Percentiles rank a stretch among this genome's conserved stretches.
phyloP scores from a whole-genome alignment of 1,284 basidiomycete genomes.

The Spongispora temasekensis region DNA sequence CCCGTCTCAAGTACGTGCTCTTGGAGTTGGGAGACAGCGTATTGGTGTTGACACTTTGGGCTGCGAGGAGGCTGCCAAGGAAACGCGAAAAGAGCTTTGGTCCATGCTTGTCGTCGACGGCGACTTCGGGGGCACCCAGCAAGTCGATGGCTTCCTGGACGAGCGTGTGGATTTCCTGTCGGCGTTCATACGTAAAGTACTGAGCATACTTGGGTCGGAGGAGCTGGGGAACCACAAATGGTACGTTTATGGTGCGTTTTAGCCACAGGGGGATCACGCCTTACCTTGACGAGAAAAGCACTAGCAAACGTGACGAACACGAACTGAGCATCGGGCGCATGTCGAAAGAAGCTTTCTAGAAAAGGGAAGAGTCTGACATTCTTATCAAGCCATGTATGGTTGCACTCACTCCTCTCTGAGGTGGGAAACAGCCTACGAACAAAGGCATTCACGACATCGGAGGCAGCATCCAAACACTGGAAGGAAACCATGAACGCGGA shows the following conservation, averaged over 20 bases:
- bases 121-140: slow-evolving; percentile 63
- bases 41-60: slow-evolving; percentile 50
- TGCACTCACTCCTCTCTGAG: slow-evolving; percentile 52
- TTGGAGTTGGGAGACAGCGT: slow-evolving; percentile 30
- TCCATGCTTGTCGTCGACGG: slow-evolving; percentile 73
- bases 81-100: slow-evolving; percentile 76
- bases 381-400: not conserved
- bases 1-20: slow-evolving; percentile 7
- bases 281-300: slow-evolving; percentile 75
- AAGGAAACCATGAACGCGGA: not conserved
- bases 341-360: slow-evolving; percentile 60
- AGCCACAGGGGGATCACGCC: slow-evolving; percentile 4
- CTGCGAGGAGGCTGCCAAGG: slow-evolving; percentile 65
- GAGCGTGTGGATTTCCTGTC: slow-evolving; percentile 57
- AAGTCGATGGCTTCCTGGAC: slow-evolving; percentile 69
- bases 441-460: slow-evolving; percentile 64
- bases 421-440: slow-evolving; percentile 57
- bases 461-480: slow-evolving; percentile 27
- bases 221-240: slow-evolving; percentile 43
- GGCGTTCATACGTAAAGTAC: slow-evolving; percentile 55
- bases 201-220: slow-evolving; percentile 70
- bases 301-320: slow-evolving; percentile 86
- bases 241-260: not conserved
- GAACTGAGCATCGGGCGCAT: slow-evolving; percentile 81
- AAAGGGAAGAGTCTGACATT: slow-evolving; percentile 5